These are phyloP conservation scores for Lumnitzera littorea DNA, from an alignment of 345 rosid species.

Conservation along the genomic window DNA sequence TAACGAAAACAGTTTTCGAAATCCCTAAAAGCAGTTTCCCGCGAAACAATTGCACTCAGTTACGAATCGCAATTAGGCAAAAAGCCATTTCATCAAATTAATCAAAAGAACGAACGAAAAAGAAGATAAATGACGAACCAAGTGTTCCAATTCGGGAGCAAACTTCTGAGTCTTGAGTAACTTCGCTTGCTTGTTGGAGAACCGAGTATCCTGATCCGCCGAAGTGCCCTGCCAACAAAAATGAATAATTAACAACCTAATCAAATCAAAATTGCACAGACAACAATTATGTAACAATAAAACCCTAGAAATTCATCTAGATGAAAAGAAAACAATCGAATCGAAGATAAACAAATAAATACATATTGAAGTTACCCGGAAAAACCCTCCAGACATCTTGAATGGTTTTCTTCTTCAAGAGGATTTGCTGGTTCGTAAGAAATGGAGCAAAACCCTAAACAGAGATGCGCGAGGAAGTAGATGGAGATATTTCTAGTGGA, in stretches of 20 bases:
- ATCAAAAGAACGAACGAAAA: background rate
- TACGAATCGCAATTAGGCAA: background rate
- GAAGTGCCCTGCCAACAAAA: constrained; percentile 65
- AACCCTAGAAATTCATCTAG: too few relatives aligned
- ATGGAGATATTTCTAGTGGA: too few relatives aligned
- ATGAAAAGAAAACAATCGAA: background rate
- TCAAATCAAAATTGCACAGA: background rate
- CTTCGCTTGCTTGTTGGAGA: constrained; percentile 98
- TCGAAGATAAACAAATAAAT: too few relatives aligned
- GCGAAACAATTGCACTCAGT: background rate
- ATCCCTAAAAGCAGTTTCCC: too few relatives aligned
- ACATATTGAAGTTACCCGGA: too few relatives aligned
- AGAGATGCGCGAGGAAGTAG: too few relatives aligned
- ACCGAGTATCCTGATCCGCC: constrained; percentile 96
- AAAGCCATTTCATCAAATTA: background rate
- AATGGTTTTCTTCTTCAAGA: too few relatives aligned
- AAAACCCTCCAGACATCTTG: too few relatives aligned
- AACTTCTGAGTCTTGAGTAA: constrained; percentile 91
- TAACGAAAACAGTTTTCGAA: too few relatives aligned
- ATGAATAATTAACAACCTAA: background rate
- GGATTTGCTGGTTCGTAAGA: too few relatives aligned
- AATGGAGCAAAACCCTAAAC: too few relatives aligned
- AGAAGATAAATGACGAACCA: constrained; percentile 41
- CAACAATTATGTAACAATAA: background rate
- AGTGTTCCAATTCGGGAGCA: constrained; percentile 71